phyloP scores from a whole-genome alignment of 805 yeast species.

The Yamadazyma paraphyllophila region DNA sequence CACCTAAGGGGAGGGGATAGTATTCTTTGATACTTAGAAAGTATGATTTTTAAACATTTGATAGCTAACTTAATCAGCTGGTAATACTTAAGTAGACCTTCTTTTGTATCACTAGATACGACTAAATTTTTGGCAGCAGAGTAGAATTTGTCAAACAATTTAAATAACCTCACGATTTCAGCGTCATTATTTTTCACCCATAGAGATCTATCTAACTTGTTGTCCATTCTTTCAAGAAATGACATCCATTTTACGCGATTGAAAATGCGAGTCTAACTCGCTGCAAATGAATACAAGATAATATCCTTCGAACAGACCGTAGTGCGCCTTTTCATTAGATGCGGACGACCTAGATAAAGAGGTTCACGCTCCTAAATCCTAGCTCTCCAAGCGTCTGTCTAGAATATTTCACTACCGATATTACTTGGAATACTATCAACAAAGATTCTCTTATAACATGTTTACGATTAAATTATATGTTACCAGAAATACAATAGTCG shows the following conservation, averaged over 20 bases:
- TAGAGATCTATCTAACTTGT: not conserved
- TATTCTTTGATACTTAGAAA: slow-evolving; percentile 24
- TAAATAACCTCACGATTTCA: slow-evolving; percentile 1
- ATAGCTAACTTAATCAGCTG: slow-evolving; percentile 34
- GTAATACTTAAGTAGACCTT: slow-evolving; percentile 22
- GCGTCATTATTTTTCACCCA: not conserved
- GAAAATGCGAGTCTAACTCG: too few species aligned
- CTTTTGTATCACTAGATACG: slow-evolving; percentile 14
- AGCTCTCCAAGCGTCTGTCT: too few species aligned
- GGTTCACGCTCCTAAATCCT: too few species aligned
- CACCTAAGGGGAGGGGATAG: slow-evolving; percentile 34
- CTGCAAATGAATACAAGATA: too few species aligned
- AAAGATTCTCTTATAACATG: too few species aligned
- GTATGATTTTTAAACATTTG: slow-evolving; percentile 32
- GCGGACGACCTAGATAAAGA: too few species aligned
- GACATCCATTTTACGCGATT: not conserved
- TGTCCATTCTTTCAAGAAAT: not conserved
- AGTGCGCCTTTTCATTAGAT: too few species aligned
- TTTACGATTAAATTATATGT: too few species aligned
- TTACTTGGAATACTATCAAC: too few species aligned
- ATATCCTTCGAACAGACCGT: too few species aligned
- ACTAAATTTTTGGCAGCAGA: slow-evolving; percentile 23
- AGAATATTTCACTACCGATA: too few species aligned
- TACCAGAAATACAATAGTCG: too few species aligned
- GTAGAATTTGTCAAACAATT: slow-evolving; percentile 19